phyloP scores from a whole-genome alignment of 2,329 filamentous ascomycete genomes.

The Calonectria ilicicola region DNA sequence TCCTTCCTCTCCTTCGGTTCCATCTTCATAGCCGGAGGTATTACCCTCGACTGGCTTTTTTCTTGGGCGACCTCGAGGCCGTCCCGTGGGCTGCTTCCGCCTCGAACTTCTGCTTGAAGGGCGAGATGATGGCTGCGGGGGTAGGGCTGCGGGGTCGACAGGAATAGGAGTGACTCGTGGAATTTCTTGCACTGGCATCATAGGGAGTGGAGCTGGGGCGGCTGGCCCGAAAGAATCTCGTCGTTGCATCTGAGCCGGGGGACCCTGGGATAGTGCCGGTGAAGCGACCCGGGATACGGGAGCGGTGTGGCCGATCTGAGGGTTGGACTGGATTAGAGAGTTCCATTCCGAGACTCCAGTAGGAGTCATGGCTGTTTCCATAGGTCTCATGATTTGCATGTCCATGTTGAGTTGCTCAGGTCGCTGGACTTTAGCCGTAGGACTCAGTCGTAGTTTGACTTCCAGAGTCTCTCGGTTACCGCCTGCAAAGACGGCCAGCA shows the following conservation, averaged over 20 bases:
- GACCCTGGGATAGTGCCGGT: constrained; percentile 51
- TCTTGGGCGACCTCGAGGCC: constrained; percentile 67
- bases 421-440: constrained; percentile 71
- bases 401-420: constrained; percentile 42
- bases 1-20: constrained; percentile 70
- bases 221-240: constrained; percentile 44
- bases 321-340: constrained; percentile 79
- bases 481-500: constrained; percentile 85
- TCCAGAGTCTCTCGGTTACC: constrained; percentile 90
- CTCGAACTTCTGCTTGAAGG: constrained; percentile 70
- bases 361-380: constrained; percentile 57
- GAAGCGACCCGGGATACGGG: constrained; percentile 51
- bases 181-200: constrained; percentile 43
- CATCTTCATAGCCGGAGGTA: constrained; percentile 80
- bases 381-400: constrained; percentile 37
- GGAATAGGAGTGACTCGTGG: constrained; percentile 51
- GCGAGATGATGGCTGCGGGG: constrained; percentile 57
- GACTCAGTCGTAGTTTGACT: constrained; percentile 88
- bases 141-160: constrained; percentile 40
- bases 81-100: constrained; percentile 62
- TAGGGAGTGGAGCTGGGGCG: constrained; percentile 38
- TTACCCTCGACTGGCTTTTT: constrained; percentile 71
- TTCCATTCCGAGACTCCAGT: constrained; percentile 82
- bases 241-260: constrained; percentile 32
- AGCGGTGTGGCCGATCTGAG: constrained; percentile 57